Evolutionary conservation across 768 basidiomycete species (phyloP).

Genomic region (Lentinula edodes): DNA sequence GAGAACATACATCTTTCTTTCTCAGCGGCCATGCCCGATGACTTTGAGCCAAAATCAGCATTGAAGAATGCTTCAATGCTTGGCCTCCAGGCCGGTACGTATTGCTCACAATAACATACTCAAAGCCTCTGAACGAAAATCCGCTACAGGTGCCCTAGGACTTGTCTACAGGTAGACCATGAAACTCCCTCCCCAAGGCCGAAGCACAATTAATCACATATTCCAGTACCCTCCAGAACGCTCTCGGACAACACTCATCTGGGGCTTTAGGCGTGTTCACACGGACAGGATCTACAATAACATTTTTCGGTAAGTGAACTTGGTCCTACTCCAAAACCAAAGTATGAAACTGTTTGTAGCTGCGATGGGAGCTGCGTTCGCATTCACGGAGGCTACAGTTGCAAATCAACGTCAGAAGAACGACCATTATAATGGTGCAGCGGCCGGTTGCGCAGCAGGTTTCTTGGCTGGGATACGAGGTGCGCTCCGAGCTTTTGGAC

Average conservation of each 20-base stretch:
- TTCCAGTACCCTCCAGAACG: slow-evolving; percentile 64
- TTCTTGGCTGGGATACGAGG: slow-evolving; percentile 85
- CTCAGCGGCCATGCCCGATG: slow-evolving; percentile 7
- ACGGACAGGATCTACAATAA: slow-evolving; percentile 84
- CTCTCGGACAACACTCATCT: slow-evolving; percentile 65
- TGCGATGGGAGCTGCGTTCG: slow-evolving; percentile 85
- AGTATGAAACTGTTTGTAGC: slow-evolving; percentile 18
- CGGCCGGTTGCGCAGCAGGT: slow-evolving; percentile 89
- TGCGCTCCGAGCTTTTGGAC: slow-evolving; percentile 26
- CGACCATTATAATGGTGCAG: slow-evolving; percentile 78
- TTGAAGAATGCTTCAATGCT: slow-evolving; percentile 50
- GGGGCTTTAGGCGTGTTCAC: slow-evolving; percentile 87
- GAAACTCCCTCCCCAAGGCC: background rate
- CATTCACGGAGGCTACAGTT: slow-evolving; percentile 72
- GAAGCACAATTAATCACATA: background rate
- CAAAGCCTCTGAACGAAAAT: background rate
- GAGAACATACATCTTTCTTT: background rate
- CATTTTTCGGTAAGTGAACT: slow-evolving; percentile 72
- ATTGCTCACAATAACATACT: background rate
- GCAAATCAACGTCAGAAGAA: slow-evolving; percentile 77
- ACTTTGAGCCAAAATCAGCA: slow-evolving; percentile 47
- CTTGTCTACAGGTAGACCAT: slow-evolving; percentile 40
- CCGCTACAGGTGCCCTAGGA: slow-evolving; percentile 44
- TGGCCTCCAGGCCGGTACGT: slow-evolving; percentile 48
- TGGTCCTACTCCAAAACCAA: background rate